phyloP scores from a whole-genome alignment of 2,329 filamentous ascomycete genomes.

The Clarireedia hainanense region DNA sequence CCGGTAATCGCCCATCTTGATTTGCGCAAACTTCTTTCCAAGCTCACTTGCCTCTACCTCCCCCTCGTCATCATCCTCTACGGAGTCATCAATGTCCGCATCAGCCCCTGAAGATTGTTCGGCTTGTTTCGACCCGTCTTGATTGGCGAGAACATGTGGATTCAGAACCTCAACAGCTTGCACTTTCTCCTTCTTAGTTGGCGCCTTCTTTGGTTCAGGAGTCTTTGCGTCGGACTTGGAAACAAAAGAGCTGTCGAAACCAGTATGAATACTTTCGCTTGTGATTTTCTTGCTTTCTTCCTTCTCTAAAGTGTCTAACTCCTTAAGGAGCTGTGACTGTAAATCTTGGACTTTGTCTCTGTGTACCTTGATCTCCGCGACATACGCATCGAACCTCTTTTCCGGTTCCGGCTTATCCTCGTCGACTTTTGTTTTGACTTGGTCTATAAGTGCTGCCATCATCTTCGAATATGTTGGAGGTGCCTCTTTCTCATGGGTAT shows the following conservation, averaged over 20 bases:
- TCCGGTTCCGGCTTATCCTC: constrained; percentile 60
- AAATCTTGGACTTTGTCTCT: constrained; percentile 68
- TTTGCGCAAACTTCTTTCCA: constrained; percentile 74
- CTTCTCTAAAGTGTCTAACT: constrained; percentile 74
- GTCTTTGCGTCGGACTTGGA: constrained; percentile 44
- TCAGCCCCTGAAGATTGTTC: constrained; percentile 49
- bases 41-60: constrained; percentile 68
- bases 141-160: constrained; percentile 41
- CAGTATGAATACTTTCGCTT: constrained; percentile 79
- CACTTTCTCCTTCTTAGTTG: constrained; percentile 38
- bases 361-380: constrained; percentile 70
- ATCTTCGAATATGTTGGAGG: constrained; percentile 90
- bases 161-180: constrained; percentile 68
- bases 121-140: constrained; percentile 33
- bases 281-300: constrained; percentile 88
- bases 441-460: constrained; percentile 93
- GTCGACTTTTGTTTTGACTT: constrained; percentile 71
- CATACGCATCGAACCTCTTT: constrained; percentile 65
- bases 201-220: constrained; percentile 20
- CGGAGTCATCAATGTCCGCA: constrained; percentile 51
- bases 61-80: constrained; percentile 52
- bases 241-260: constrained; percentile 83
- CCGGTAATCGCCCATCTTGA: constrained; percentile 67
- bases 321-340: constrained; percentile 65
- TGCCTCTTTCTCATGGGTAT: constrained; percentile 61